Base-by-base conservation (phyloP, 352 stramenopile genomes). In the Peronospora belbahrii region DNA sequence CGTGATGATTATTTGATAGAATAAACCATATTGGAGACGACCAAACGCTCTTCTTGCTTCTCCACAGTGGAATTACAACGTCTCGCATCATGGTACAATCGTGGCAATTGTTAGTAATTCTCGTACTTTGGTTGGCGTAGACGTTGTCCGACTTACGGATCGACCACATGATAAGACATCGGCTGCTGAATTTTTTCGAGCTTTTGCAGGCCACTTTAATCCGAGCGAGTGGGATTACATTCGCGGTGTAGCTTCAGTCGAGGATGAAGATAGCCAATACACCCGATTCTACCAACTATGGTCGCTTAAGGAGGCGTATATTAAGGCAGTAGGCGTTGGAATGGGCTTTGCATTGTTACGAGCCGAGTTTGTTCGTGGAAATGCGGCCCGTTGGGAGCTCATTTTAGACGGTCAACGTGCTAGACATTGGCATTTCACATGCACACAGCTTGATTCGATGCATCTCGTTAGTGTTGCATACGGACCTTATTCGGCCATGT, bases 301-400 rank as follows among this genome's bases (percentile, higher is more conserved):
- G 79, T 86, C 75, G 9, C 54, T 91, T 9, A 91, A 88, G 42
- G 76, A 91, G 33, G 48, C 76, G 22, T 88, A 80, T 28, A 83
- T 88, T 34, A 88, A 91, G 31, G 76, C 79, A 3, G 41, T 88
- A 11, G 76, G 79, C 8, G 72, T 85, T 25, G 79, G 79, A 8
- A 35, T 88, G n/a, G 72, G 70, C 7, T 85, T 87, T 28, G 42
- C 59, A 11, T 40, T 90, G 17, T 48, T 74, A 32, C 72, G 74
- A 31, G 65, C 64, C 10, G 72, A 88, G 42, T 86, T 88, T 22
- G 17, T 48, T 11, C 39, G 23, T 14, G 11, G 34, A 2, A 28
- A 53, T 33, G 23, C 39, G 2, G 32, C 36, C 14, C 28, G 19
- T 13, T 84, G 70, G 70, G 39, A 56, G 2, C 43, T 85, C 17